phyloP scores from a whole-genome alignment of 441 rosid species.

The Euphorbia corollata region DNA sequence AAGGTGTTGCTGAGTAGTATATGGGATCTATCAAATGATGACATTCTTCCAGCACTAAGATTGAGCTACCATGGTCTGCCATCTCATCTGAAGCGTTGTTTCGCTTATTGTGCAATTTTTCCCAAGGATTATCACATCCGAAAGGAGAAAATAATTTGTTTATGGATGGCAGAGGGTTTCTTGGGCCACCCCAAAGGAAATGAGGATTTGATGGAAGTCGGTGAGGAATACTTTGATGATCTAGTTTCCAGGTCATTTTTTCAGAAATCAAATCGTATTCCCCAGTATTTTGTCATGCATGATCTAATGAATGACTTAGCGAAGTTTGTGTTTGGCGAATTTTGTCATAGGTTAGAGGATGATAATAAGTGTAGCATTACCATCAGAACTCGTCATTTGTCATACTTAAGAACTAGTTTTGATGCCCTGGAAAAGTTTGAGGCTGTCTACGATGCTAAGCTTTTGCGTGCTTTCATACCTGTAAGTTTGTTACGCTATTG shows the following conservation, averaged over 20 bases:
- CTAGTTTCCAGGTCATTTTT: slow-evolving; percentile 28
- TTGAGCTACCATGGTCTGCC: slow-evolving; percentile 19
- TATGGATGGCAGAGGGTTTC: slow-evolving; percentile 25
- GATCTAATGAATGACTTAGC: slow-evolving; percentile 29
- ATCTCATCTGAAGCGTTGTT: slow-evolving; percentile 16
- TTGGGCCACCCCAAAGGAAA: slow-evolving; percentile 17
- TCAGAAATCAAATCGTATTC: slow-evolving; percentile 15
- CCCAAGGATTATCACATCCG: slow-evolving; percentile 18
- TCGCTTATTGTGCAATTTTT: slow-evolving; percentile 19
- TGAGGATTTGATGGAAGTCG: slow-evolving; percentile 14
- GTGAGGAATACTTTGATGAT: slow-evolving; percentile 24
- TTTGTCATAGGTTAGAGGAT: slow-evolving; percentile 22
- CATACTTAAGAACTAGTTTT: slow-evolving; percentile 11
- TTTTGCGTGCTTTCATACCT: slow-evolving; percentile 26
- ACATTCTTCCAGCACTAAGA: slow-evolving; percentile 18
- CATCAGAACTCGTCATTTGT: slow-evolving; percentile 28
- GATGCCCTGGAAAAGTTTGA: slow-evolving; percentile 24
- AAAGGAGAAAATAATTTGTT: slow-evolving; percentile 10
- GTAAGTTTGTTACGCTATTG: slow-evolving; percentile 12
- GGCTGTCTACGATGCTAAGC: slow-evolving; percentile 15
- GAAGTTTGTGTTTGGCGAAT: slow-evolving; percentile 25
- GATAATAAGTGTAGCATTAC: slow-evolving; percentile 8
- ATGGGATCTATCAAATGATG: slow-evolving; percentile 16
- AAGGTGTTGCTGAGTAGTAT: slow-evolving; percentile 10
- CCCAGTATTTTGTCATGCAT: slow-evolving; percentile 22